Percentiles rank a stretch among this genome's conserved stretches.
These are phyloP conservation scores for Penicillium sp. DNA, from an alignment of 2,329 filamentous ascomycete species.

Conservation along the genomic window DNA sequence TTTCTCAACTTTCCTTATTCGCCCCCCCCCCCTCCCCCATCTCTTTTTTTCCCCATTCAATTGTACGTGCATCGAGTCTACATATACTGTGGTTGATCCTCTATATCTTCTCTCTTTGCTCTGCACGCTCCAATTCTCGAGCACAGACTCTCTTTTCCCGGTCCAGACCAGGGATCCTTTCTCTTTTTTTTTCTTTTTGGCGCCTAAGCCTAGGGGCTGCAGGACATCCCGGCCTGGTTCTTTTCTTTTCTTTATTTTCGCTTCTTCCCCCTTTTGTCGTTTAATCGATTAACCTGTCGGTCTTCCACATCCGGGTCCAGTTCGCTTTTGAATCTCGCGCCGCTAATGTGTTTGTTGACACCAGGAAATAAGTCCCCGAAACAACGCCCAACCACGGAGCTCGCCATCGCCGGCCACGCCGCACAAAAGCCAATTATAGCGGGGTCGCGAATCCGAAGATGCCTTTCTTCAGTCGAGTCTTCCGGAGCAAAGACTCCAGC, in stretches of 20 bases:
- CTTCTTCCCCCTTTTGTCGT: not conserved
- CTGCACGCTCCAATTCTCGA: conserved; percentile 8
- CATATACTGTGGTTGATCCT: not conserved
- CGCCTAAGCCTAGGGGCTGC: conserved; percentile 22
- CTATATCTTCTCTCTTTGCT: not conserved
- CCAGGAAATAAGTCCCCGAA: not conserved
- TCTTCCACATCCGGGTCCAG: conserved; percentile 7
- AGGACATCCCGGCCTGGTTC: conserved; percentile 21
- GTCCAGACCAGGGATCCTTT: conserved; percentile 10
- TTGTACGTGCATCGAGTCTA: not conserved
- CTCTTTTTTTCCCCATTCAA: conserved; percentile 1
- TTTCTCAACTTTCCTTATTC: conserved; percentile 7
- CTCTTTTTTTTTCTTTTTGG: conserved; percentile 5
- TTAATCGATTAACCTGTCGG: conserved; percentile 13
- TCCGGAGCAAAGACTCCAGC: conserved; percentile 71
- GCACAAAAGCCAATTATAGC: conserved; percentile 10
- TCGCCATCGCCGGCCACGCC: not conserved
- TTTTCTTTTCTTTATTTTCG: conserved; percentile 1
- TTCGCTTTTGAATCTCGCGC: conserved; percentile 2
- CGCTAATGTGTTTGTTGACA: conserved; percentile 5
- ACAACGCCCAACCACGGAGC: not conserved
- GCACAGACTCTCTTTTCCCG: conserved; percentile 14
- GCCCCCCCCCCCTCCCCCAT: no score
- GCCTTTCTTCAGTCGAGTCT: conserved; percentile 57
- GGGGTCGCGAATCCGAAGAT: conserved; percentile 36